Conservation (phyloP, 2,329 filamentous ascomycete species). For the Penicillium olsonii region DNA sequence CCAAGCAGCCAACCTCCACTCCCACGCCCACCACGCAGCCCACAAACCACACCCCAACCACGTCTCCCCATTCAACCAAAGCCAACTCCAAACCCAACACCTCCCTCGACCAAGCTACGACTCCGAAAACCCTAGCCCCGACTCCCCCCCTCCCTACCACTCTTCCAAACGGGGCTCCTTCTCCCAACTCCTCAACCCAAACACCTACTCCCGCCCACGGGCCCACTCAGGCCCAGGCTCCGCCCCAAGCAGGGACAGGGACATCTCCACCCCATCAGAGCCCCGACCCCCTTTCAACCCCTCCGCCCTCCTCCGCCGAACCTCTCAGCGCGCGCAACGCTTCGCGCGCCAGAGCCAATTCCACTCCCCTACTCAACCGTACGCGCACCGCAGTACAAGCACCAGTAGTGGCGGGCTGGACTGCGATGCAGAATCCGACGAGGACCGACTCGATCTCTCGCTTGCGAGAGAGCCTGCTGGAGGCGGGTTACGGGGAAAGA, state of each 20-base stretch:
- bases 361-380: conserved; percentile 8
- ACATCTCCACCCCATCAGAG: conserved; percentile 19
- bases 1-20: conserved; percentile 38
- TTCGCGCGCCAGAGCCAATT: conserved; percentile 18
- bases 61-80: conserved; percentile 22
- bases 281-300: conserved; percentile 30
- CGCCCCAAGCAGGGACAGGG: conserved; percentile 7
- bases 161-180: conserved; percentile 33
- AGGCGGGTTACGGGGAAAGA: conserved; percentile 79
- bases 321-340: conserved; percentile 25
- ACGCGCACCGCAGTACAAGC: conserved; percentile 18
- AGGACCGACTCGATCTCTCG: conserved; percentile 65
- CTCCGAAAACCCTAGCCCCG: conserved; percentile 18
- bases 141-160: conserved; percentile 6
- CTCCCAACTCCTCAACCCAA: conserved; percentile 35
- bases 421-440: conserved; percentile 27
- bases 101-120: conserved; percentile 3
- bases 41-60: conserved; percentile 26
- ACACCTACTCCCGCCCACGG: conserved; percentile 28
- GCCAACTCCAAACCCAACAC: conserved; percentile 3
- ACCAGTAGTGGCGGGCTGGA: conserved; percentile 20
- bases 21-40: conserved; percentile 20
- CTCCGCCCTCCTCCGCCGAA: conserved; percentile 30
- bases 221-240: conserved; percentile 28
- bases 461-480: conserved; percentile 82